Conservation (phyloP, 2,329 filamentous ascomycete species). For the Fusarium mangiferae region DNA sequence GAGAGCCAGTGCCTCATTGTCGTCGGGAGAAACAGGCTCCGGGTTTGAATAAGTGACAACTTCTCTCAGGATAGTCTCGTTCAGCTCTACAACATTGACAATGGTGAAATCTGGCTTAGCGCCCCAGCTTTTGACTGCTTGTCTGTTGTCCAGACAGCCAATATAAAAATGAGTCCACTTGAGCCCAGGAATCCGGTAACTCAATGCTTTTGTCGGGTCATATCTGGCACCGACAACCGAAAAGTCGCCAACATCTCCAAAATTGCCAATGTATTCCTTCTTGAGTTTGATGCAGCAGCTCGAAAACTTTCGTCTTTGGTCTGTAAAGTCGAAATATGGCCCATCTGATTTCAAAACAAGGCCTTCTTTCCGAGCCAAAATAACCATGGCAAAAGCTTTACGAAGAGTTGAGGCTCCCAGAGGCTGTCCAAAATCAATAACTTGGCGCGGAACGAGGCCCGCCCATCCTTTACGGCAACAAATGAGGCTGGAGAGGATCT, state of each 20-base stretch:
- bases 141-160: conserved; percentile 78
- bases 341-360: conserved; percentile 83
- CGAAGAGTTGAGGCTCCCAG: conserved; percentile 66
- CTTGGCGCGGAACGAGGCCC: conserved; percentile 72
- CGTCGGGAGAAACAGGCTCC: conserved; percentile 49
- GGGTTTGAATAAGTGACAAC: conserved; percentile 62
- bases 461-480: conserved; percentile 67
- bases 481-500: conserved; percentile 66
- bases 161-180: conserved; percentile 85
- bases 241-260: conserved; percentile 87
- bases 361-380: conserved; percentile 77
- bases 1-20: conserved; percentile 57
- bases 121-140: conserved; percentile 62
- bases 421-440: conserved; percentile 71
- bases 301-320: conserved; percentile 49
- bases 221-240: conserved; percentile 81
- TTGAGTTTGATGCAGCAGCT: conserved; percentile 83
- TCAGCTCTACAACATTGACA: conserved; percentile 71
- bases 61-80: conserved; percentile 59
- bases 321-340: conserved; percentile 74
- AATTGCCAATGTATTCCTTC: conserved; percentile 80
- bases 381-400: conserved; percentile 73
- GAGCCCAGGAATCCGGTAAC: conserved; percentile 63
- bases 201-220: conserved; percentile 69
- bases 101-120: conserved; percentile 71